These are phyloP conservation scores for Sextonia rubra DNA, from an alignment of 164 flowering plant genomes.

Conservation along the genomic window DNA sequence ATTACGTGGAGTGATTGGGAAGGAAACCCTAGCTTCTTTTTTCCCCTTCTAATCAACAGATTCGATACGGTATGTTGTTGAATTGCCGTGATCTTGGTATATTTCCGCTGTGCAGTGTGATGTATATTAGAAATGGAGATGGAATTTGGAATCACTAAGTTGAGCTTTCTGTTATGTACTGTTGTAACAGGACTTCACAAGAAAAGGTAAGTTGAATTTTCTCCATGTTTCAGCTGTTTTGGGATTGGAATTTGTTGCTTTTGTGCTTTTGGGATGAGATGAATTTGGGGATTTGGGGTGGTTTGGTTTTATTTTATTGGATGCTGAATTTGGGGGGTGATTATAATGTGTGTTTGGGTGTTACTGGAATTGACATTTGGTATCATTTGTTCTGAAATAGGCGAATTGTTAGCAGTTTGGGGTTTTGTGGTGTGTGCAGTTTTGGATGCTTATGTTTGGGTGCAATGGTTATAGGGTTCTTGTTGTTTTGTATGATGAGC, in stretches of 20 bases:
- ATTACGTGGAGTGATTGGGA: constrained; percentile 22
- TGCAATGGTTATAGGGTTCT: too few species aligned
- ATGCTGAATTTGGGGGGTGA: too few species aligned
- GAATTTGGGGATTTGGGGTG: background rate
- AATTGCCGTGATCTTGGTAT: background rate
- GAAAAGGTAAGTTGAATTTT: background rate
- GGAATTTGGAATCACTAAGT: background rate
- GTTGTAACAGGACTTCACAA: background rate
- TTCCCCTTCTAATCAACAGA: background rate
- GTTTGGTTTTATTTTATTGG: too few species aligned
- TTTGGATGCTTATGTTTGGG: too few species aligned
- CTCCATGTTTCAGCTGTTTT: background rate
- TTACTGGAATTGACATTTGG: too few species aligned
- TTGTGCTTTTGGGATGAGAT: background rate
- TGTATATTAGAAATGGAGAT: constrained; percentile 5
- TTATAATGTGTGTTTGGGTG: too few species aligned
- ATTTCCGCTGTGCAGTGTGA: background rate
- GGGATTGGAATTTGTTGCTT: background rate
- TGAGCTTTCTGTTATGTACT: background rate
- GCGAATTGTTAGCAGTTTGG: too few species aligned
- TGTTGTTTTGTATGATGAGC: too few species aligned
- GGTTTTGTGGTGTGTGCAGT: too few species aligned
- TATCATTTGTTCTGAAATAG: too few species aligned
- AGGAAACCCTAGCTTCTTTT: background rate
- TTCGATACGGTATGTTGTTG: background rate